Conservation (phyloP, 768 basidiomycete genomes). For the Phylloporus sp. region DNA sequence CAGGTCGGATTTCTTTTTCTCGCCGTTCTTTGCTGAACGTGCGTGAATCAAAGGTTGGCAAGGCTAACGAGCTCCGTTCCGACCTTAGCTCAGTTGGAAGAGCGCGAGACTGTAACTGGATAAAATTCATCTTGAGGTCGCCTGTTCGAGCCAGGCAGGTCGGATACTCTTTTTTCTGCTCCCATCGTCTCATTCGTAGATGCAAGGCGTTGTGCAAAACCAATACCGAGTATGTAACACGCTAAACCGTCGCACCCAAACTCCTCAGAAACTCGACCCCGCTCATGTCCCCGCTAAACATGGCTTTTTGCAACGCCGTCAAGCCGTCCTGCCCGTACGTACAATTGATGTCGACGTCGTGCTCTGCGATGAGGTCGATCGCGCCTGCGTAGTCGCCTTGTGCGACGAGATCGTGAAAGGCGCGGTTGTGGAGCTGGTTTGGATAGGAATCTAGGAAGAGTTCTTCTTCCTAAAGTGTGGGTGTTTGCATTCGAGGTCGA, state of each 20-base stretch:
- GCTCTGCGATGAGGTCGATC: constrained; percentile 14
- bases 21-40: no score
- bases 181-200: no score
- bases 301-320: constrained; percentile 24
- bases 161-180: no score
- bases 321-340: constrained; percentile 15
- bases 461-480: constrained; percentile 20
- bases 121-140: constrained; percentile 37
- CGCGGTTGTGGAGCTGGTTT: constrained; percentile 14
- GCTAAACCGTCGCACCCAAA: constrained; percentile 17
- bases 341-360: constrained; percentile 20
- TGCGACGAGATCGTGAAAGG: constrained; percentile 25
- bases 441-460: constrained; percentile 15
- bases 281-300: constrained; percentile 14
- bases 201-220: no score
- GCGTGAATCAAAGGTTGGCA: no score
- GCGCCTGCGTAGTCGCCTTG: constrained; percentile 18
- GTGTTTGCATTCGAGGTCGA: no score
- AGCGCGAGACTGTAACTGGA: constrained; percentile 44
- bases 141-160: constrained; percentile 38
- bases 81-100: constrained; percentile 44
- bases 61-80: no score
- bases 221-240: background rate
- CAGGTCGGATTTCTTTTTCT: constrained; percentile 30
- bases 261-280: constrained; percentile 19